Evolutionary conservation across 1,284 basidiomycete species (phyloP).

Genomic region (Marasmius oreades): DNA sequence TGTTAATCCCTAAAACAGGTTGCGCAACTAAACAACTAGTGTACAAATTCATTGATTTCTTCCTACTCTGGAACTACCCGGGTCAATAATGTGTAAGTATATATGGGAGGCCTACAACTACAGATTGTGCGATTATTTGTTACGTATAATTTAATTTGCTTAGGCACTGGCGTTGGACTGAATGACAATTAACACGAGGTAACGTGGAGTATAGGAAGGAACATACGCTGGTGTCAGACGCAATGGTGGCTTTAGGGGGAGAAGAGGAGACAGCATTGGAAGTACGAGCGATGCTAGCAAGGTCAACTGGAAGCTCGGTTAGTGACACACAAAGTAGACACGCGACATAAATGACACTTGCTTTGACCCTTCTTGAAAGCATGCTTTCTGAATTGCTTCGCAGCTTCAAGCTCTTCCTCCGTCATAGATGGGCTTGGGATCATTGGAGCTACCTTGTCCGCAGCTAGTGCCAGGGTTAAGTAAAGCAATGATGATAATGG

Average conservation of each 20-base stretch:
- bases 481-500: neutral
- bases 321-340: neutral
- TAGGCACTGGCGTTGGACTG: slow-evolving; percentile 2
- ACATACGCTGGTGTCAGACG: slow-evolving; percentile 37
- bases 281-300: slow-evolving; percentile 77
- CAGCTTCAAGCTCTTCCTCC: slow-evolving; percentile 64
- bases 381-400: slow-evolving; percentile 63
- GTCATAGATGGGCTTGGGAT: slow-evolving; percentile 39
- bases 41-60: no score
- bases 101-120: no score
- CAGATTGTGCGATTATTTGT: neutral
- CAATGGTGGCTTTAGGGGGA: slow-evolving; percentile 40
- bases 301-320: slow-evolving; percentile 48
- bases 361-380: slow-evolving; percentile 54
- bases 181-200: neutral
- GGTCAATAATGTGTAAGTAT: no score
- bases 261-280: slow-evolving; percentile 71
- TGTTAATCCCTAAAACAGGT: no score
- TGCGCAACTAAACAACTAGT: no score
- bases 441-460: slow-evolving; percentile 8
- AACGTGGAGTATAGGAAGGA: neutral
- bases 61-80: no score
- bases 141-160: neutral
- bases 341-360: slow-evolving; percentile 25
- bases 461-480: slow-evolving; percentile 20